Percentiles rank a stretch among this genome's conserved stretches.
Evolutionary conservation across 495 filamentous ascomycete genomes (phyloP).

Genomic region (Aspergillus avenaceus): DNA sequence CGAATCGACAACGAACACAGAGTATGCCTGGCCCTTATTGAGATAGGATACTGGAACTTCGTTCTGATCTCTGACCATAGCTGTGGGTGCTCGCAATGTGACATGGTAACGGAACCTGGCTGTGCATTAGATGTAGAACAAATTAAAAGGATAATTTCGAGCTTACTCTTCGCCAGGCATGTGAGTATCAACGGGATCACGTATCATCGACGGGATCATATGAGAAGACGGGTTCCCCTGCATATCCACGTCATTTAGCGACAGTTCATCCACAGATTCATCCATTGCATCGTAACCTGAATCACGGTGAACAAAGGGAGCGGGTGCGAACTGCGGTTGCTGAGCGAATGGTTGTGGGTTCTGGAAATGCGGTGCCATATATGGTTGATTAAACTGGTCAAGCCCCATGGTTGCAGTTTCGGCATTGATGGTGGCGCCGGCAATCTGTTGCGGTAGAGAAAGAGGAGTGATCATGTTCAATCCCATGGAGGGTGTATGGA

Average conservation of each 20-base stretch:
- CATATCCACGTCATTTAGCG: constrained; percentile 44
- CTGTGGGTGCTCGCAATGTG: constrained; percentile 87
- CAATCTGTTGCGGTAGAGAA: constrained; percentile 64
- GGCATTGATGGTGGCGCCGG: constrained; percentile 41
- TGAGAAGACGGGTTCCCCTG: constrained; percentile 31
- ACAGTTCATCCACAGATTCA: constrained; percentile 56
- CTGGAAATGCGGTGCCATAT: constrained; percentile 65
- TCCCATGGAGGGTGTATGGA: constrained; percentile 78
- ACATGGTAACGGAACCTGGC: constrained; percentile 85
- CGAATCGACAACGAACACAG: constrained; percentile 68
- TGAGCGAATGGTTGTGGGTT: constrained; percentile 69
- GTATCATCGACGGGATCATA: constrained; percentile 20
- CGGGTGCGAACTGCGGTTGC: constrained; percentile 69
- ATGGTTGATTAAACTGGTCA: constrained; percentile 55
- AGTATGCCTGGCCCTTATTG: constrained; percentile 94
- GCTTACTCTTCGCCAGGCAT: constrained; percentile 49
- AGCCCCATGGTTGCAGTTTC: constrained; percentile 36
- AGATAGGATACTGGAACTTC: constrained; percentile 95
- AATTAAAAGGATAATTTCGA: constrained; percentile 13
- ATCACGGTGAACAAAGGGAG: constrained; percentile 73
- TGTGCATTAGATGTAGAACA: constrained; percentile 25
- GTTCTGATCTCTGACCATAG: constrained; percentile 84
- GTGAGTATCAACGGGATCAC: constrained; percentile 19
- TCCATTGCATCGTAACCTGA: constrained; percentile 76
- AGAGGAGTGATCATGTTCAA: constrained; percentile 80